Evolutionary conservation across 345 rosid species (phyloP).

Genomic region (Hibiscus syriacus): DNA sequence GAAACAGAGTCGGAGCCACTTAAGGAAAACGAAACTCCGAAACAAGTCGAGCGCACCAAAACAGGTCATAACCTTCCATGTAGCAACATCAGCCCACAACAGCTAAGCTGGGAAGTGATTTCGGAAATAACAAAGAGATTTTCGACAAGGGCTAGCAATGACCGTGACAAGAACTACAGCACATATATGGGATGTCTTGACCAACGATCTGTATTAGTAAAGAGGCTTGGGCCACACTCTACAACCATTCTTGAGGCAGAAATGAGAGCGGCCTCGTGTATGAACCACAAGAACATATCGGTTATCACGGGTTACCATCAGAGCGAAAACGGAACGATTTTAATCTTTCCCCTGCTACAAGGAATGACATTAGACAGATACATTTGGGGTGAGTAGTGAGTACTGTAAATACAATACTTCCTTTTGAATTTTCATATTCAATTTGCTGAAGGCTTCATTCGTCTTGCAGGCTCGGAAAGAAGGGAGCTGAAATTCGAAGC

Average conservation of each 20-base stretch:
- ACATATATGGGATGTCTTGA: conserved; percentile 16
- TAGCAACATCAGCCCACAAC: too few species aligned
- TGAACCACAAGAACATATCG: conserved; percentile 25
- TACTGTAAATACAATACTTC: background rate
- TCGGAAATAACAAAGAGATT: conserved; percentile 22
- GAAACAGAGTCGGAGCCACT: background rate
- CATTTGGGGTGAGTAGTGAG: conserved; percentile 17
- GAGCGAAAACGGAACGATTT: conserved; percentile 16
- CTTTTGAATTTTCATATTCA: background rate
- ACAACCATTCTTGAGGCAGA: conserved; percentile 24
- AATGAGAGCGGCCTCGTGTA: conserved; percentile 23
- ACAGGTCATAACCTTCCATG: too few species aligned
- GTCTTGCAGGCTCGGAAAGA: conserved; percentile 10
- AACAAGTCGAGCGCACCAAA: too few species aligned
- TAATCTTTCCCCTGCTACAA: conserved; percentile 16
- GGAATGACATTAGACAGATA: conserved; percentile 18
- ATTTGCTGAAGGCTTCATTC: background rate
- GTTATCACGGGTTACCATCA: conserved; percentile 22
- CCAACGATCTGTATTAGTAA: conserved; percentile 15
- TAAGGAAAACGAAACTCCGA: background rate
- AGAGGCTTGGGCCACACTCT: conserved; percentile 10
- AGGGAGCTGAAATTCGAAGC: conserved; percentile 17
- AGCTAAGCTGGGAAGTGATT: conserved; percentile 30
- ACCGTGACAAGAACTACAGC: conserved; percentile 1
- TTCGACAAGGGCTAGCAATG: conserved; percentile 10